phyloP scores from a whole-genome alignment of 1,284 basidiomycete genomes.

The Cryptococcus sp. region DNA sequence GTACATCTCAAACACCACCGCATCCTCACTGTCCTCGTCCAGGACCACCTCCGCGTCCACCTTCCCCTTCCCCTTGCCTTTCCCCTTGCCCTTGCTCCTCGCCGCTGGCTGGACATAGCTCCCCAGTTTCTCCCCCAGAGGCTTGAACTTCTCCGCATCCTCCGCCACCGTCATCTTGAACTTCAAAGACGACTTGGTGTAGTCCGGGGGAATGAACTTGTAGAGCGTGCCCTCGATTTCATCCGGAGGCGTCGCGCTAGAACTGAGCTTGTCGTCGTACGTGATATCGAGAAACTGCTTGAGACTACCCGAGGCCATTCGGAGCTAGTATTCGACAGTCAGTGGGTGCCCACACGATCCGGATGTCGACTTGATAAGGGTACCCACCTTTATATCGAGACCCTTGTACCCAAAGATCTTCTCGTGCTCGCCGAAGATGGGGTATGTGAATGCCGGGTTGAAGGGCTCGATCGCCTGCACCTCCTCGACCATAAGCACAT shows the following conservation, averaged over 20 bases:
- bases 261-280: conserved; percentile 64
- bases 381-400: conserved; percentile 71
- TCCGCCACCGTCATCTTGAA: conserved; percentile 68
- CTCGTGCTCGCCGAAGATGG: conserved; percentile 95
- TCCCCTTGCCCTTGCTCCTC: conserved; percentile 29
- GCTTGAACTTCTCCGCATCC: conserved; percentile 71
- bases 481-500: conserved; percentile 57
- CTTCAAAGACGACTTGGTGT: conserved; percentile 61
- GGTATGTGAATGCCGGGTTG: conserved; percentile 81
- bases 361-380: background rate
- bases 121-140: conserved; percentile 70
- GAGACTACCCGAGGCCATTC: conserved; percentile 83
- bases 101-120: conserved; percentile 63
- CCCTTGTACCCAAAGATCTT: conserved; percentile 92
- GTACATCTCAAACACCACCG: conserved; percentile 75
- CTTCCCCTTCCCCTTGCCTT: conserved; percentile 7
- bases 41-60: conserved; percentile 39
- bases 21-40: conserved; percentile 59
- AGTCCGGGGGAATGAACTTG: conserved; percentile 76
- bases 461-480: conserved; percentile 62
- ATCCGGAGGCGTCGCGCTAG: conserved; percentile 72
- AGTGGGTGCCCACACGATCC: background rate
- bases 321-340: conserved; percentile 55
- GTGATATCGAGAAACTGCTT: conserved; percentile 68
- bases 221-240: conserved; percentile 76